Conservation (phyloP, 2,329 filamentous ascomycete genomes). For the Aureobasidium sp. region DNA sequence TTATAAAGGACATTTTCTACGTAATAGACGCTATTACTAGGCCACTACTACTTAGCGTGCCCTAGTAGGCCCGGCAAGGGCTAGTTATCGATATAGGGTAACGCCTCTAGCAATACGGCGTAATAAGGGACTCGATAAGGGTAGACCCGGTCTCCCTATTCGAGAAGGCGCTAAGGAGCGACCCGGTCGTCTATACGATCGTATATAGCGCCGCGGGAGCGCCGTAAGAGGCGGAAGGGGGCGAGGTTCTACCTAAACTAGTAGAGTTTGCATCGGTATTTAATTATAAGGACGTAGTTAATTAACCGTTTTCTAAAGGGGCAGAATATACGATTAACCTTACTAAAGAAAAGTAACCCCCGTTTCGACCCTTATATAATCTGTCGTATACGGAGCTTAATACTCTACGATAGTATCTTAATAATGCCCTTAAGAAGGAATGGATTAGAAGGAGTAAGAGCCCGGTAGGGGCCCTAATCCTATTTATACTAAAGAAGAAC, state of each 20-base stretch:
- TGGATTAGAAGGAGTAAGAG: neutral
- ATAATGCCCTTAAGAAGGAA: neutral
- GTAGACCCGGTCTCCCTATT: neutral
- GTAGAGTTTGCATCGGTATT: neutral
- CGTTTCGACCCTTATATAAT: neutral
- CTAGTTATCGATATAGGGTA: neutral
- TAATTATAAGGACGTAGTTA: neutral
- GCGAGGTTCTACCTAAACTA: neutral
- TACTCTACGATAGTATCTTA: no score
- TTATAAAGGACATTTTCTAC: neutral
- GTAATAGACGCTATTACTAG: neutral
- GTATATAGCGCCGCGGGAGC: neutral
- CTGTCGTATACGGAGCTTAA: neutral
- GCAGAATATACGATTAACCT: neutral
- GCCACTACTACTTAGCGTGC: neutral
- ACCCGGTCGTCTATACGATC: neutral
- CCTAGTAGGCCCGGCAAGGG: neutral
- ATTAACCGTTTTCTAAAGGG: neutral
- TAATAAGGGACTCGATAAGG: neutral
- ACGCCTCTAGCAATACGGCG: neutral
- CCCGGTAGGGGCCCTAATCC: constrained; percentile 14
- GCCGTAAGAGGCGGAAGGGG: neutral
- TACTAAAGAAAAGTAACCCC: neutral
- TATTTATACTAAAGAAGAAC: constrained; percentile 21
- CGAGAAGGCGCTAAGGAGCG: neutral